These are phyloP conservation scores for Malbranchea cinnamomea DNA, from an alignment of 2,329 filamentous ascomycete species.

Conservation along the genomic window DNA sequence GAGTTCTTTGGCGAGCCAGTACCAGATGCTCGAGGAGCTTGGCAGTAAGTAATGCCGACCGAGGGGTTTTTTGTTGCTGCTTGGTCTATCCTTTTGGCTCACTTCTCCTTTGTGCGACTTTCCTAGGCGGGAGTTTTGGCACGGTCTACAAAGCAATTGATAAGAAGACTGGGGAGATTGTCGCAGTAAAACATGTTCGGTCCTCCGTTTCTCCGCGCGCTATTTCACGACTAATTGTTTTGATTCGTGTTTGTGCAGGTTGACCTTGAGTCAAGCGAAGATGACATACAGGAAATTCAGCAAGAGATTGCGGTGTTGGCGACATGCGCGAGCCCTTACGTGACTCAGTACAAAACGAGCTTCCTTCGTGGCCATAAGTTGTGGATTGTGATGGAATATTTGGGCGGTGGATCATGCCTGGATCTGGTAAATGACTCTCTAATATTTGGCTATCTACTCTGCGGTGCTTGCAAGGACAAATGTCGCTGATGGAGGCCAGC, in stretches of 20 bases:
- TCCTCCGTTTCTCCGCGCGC: slow-evolving; percentile 11
- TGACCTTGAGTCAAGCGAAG: slow-evolving; percentile 94
- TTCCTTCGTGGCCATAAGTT: slow-evolving; percentile 93
- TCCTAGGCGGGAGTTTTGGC: slow-evolving; percentile 78
- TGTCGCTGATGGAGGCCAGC: slow-evolving; percentile 31
- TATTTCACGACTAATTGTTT: not conserved
- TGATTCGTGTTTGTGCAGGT: slow-evolving; percentile 33
- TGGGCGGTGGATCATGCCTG: slow-evolving; percentile 87
- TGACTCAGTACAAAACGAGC: slow-evolving; percentile 92
- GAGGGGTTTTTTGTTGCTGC: slow-evolving; percentile 1
- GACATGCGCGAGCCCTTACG: slow-evolving; percentile 84
- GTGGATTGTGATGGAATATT: slow-evolving; percentile 99
- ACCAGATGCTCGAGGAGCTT: slow-evolving; percentile 90
- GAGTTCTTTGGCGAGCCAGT: slow-evolving; percentile 59
- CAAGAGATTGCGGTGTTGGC: slow-evolving; percentile 91
- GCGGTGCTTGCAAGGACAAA: not conserved
- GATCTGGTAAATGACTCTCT: slow-evolving; percentile 69
- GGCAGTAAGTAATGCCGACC: slow-evolving; percentile 52
- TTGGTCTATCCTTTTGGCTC: slow-evolving; percentile 3
- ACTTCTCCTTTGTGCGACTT: slow-evolving; percentile 1
- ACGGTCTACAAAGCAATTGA: slow-evolving; percentile 96
- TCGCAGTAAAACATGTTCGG: slow-evolving; percentile 92
- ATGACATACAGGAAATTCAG: slow-evolving; percentile 96
- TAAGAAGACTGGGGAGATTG: slow-evolving; percentile 74
- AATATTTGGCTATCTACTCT: slow-evolving; percentile 3